Percentiles rank a stretch among this genome's conserved stretches.
Conservation (phyloP, 495 filamentous ascomycete species). For the Xylaria bambusicola region DNA sequence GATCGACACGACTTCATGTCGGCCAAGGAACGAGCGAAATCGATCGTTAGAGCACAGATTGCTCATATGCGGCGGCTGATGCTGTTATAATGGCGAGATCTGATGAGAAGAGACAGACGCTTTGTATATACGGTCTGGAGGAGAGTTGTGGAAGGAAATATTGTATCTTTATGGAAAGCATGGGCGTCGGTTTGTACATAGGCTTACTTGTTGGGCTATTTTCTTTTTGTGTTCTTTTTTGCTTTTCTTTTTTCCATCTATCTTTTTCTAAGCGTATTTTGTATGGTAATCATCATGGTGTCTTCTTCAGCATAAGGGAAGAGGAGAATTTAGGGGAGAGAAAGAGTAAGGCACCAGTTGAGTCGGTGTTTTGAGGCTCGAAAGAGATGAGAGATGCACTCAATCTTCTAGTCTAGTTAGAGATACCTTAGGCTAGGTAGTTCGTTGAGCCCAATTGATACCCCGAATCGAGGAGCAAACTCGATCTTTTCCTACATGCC, state of each 20-base stretch:
- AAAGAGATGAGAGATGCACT: background rate
- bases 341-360: no score
- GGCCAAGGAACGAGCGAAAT: conserved; percentile 20
- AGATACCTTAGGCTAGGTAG: no score
- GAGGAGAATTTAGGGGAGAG: no score
- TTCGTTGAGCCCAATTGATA: no score
- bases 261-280: background rate
- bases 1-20: conserved; percentile 21
- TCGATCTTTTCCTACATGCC: no score
- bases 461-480: no score
- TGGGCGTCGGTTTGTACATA: conserved; percentile 8
- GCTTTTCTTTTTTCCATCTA: background rate
- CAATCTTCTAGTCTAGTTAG: background rate
- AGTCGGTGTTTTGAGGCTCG: no score
- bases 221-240: background rate
- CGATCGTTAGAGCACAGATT: conserved; percentile 19
- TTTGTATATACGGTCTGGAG: conserved; percentile 4
- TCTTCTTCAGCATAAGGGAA: no score
- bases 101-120: background rate
- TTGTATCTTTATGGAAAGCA: background rate
- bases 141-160: background rate
- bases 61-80: conserved; percentile 17
- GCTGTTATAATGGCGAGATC: conserved; percentile 13
- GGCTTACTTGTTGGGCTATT: no score
- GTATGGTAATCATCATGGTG: no score